Evolutionary conservation across 1,284 basidiomycete genomes (phyloP).

Genomic region (Phlebopus sp.): DNA sequence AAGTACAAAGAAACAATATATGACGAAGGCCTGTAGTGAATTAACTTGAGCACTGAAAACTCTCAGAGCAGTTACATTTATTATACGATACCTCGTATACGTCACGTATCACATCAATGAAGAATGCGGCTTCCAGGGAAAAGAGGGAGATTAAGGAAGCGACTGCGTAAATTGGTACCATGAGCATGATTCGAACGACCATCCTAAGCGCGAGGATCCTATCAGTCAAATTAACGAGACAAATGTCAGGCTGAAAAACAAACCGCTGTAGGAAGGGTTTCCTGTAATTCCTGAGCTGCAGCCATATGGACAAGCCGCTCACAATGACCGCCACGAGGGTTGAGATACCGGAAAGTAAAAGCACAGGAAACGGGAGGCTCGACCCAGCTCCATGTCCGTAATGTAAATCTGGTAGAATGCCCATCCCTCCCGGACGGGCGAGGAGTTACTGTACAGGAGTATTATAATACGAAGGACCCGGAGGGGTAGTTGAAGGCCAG

Average conservation of each 20-base stretch:
- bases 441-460: neutral
- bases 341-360: conserved; percentile 59
- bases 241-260: conserved; percentile 16
- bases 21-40: conserved; percentile 80
- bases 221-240: conserved; percentile 1
- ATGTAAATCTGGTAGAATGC: conserved; percentile 15
- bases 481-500: too few relatives aligned
- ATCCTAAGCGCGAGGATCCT: conserved; percentile 51
- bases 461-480: too few relatives aligned
- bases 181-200: conserved; percentile 95
- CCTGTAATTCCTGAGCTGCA: conserved; percentile 90
- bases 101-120: conserved; percentile 93
- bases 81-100: conserved; percentile 78
- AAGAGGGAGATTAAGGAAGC: conserved; percentile 92
- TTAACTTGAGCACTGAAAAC: conserved; percentile 2
- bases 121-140: conserved; percentile 92
- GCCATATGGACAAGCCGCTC: conserved; percentile 79
- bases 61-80: neutral
- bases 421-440: conserved; percentile 15
- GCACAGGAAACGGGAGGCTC: conserved; percentile 51
- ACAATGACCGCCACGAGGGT: conserved; percentile 74
- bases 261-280: conserved; percentile 81
- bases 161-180: conserved; percentile 94
- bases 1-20: conserved; percentile 89
- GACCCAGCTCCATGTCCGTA: conserved; percentile 45